phyloP scores from a whole-genome alignment of 306 rosid genomes.

The Lagenaria siceraria region DNA sequence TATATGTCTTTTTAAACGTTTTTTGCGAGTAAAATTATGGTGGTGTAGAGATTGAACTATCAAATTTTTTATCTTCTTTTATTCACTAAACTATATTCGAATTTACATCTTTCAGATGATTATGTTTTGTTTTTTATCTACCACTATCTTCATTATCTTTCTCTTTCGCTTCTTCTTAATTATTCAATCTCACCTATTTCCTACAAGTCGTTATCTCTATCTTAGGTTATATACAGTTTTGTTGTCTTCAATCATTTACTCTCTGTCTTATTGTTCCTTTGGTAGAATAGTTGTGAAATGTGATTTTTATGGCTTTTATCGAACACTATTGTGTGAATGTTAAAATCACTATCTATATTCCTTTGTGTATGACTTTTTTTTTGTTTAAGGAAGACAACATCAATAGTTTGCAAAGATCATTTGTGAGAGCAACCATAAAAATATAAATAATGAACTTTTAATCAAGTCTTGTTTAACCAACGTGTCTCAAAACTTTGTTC shows the following conservation, averaged over 20 bases:
- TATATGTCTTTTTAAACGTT: too few relatives aligned
- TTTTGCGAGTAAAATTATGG: background rate
- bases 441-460: background rate
- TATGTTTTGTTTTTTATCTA: background rate
- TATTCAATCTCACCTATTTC: background rate
- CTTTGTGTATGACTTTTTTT: too few relatives aligned
- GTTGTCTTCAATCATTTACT: background rate
- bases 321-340: background rate
- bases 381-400: background rate
- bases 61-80: too few relatives aligned
- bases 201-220: background rate
- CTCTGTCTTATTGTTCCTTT: background rate
- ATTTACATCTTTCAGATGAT: background rate
- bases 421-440: background rate
- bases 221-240: too few relatives aligned
- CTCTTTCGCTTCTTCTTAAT: background rate
- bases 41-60: too few relatives aligned
- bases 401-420: too few relatives aligned
- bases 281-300: background rate
- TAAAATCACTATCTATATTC: background rate
- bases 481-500: background rate
- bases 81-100: too few relatives aligned
- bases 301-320: background rate
- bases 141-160: too few relatives aligned
- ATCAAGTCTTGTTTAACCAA: background rate